Evolutionary conservation across 2,329 filamentous ascomycete species (phyloP).

Genomic region (Hypoxylon sp.): DNA sequence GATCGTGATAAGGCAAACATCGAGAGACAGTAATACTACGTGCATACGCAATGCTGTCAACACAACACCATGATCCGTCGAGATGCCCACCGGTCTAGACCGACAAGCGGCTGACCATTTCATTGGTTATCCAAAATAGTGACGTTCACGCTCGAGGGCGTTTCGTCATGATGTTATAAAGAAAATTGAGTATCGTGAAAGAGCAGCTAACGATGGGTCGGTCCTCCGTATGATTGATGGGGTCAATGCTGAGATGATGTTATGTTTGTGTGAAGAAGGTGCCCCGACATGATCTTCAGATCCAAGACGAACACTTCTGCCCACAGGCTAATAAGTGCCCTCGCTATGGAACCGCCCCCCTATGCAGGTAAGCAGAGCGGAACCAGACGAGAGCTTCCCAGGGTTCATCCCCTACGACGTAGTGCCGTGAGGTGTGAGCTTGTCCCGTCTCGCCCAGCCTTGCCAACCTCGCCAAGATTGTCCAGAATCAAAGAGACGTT

Average conservation of each 20-base stretch:
- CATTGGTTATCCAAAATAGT: constrained; percentile 22
- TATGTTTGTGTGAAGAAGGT: constrained; percentile 8
- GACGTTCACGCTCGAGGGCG: constrained; percentile 14
- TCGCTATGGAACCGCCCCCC: constrained; percentile 19
- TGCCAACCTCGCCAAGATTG: constrained; percentile 25
- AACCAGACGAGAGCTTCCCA: constrained; percentile 28
- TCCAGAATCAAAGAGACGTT: constrained; percentile 41
- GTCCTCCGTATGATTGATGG: constrained; percentile 25
- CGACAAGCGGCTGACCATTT: constrained; percentile 13
- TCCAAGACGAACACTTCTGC: constrained; percentile 32
- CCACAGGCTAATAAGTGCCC: constrained; percentile 31
- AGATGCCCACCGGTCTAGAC: constrained; percentile 23
- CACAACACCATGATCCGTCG: constrained; percentile 14
- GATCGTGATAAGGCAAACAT: constrained; percentile 20
- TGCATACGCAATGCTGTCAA: constrained; percentile 26
- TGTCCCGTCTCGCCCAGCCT: constrained; percentile 34
- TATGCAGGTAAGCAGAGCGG: constrained; percentile 38
- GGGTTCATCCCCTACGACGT: constrained; percentile 35
- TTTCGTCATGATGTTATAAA: constrained; percentile 25
- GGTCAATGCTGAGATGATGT: constrained; percentile 21
- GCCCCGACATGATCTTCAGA: constrained; percentile 37
- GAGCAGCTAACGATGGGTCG: constrained; percentile 13
- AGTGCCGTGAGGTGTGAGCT: constrained; percentile 32
- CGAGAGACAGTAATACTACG: constrained; percentile 19
- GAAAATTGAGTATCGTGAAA: constrained; percentile 25